Base-by-base conservation (phyloP, 2,329 filamentous ascomycete genomes). In the Colletotrichum endophyticum region DNA sequence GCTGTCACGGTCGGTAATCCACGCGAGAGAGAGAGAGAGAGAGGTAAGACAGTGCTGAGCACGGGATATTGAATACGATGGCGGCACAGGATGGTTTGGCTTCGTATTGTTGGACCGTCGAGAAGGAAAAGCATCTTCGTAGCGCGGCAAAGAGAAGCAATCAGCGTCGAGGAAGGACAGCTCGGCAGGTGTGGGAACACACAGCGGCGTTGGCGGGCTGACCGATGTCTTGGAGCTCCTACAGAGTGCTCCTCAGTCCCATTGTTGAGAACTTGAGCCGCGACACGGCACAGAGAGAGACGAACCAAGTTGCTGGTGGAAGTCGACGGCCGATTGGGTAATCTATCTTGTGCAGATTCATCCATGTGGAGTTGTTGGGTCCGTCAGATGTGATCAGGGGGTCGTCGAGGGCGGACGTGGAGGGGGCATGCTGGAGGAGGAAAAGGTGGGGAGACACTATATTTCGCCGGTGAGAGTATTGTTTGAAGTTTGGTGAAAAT, bases 401-500 rank as follows among this genome's bases (percentile, higher is more conserved):
- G 39, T n/a, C 19, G 19, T 19, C 36, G 36, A 39, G 36, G 63
- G 53, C 11, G 59, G 61, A 16, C 39, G 73, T 44, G 63, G 64
- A 63, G 73, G 57, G 13, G 53, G 64, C 27, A 64, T 57, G 22
- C 36, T 56, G 73, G 63, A 28, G 57, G 73, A 66, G 44, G n/a
- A 49, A 49, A 53, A 70, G 64, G 70, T 76, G 64, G 70, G 30
- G 68, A 69, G 70, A 27, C 59, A 76, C 70, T 76, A 73, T 76
- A 76, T 74, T 73, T 70, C 64, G 34, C 70, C 64, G 59, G 64
- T 69, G 73, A 73, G 64, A 76, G 73, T 76, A 64, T 69, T 36
- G 70, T 76, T 73, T 73, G 70, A 69, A 73, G 70, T 75, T 73
- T 62, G 56, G 73, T 59, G 57, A 34, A 75, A 73, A 73, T 70